These are phyloP conservation scores for Pouteria glomerata DNA, from an alignment of 148 eudicot genomes.

Conservation along the genomic window DNA sequence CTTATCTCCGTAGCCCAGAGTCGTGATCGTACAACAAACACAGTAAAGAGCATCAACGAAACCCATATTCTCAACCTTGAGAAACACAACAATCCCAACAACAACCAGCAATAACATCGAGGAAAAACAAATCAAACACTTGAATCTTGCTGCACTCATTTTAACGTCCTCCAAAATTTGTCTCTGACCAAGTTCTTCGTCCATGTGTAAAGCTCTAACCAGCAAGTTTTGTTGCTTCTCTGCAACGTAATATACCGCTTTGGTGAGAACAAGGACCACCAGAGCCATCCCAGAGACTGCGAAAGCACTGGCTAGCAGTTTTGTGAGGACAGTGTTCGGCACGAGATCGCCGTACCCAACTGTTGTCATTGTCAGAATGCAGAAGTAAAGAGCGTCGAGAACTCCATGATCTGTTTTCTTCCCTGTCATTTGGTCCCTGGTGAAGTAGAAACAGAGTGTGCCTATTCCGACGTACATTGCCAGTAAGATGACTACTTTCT, in stretches of 20 bases:
- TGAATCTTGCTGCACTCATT: slow-evolving; percentile 56
- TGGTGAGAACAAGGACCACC: slow-evolving; percentile 50
- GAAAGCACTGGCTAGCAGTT: slow-evolving; percentile 81
- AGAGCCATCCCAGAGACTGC: slow-evolving; percentile 84
- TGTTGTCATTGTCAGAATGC: slow-evolving; percentile 88
- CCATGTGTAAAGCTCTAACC: slow-evolving; percentile 46
- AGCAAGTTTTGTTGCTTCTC: slow-evolving; percentile 77
- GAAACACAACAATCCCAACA: slow-evolving; percentile 53
- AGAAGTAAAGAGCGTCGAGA: slow-evolving; percentile 79
- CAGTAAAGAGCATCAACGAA: slow-evolving; percentile 80
- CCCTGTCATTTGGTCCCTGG: slow-evolving; percentile 52
- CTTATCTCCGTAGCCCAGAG: slow-evolving; percentile 83
- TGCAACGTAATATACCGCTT: slow-evolving; percentile 74
- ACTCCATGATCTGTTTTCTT: slow-evolving; percentile 51
- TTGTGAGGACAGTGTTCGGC: slow-evolving; percentile 43
- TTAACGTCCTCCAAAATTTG: too few species aligned
- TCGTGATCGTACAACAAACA: slow-evolving; percentile 74
- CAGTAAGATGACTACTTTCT: slow-evolving; percentile 34
- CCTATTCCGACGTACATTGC: slow-evolving; percentile 47
- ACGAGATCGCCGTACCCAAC: slow-evolving; percentile 95
- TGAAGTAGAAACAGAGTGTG: slow-evolving; percentile 57
- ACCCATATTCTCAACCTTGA: slow-evolving; percentile 53
- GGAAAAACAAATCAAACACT: slow-evolving; percentile 33
- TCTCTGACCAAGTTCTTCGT: slow-evolving; percentile 27
- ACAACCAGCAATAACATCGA: slow-evolving; percentile 49